A percentile compares a stretch with the other conserved stretches of the same genome.
These are phyloP conservation scores for Cymbopogon citratus DNA, from an alignment of 176 grass and related monocot genomes.

Conservation along the genomic window DNA sequence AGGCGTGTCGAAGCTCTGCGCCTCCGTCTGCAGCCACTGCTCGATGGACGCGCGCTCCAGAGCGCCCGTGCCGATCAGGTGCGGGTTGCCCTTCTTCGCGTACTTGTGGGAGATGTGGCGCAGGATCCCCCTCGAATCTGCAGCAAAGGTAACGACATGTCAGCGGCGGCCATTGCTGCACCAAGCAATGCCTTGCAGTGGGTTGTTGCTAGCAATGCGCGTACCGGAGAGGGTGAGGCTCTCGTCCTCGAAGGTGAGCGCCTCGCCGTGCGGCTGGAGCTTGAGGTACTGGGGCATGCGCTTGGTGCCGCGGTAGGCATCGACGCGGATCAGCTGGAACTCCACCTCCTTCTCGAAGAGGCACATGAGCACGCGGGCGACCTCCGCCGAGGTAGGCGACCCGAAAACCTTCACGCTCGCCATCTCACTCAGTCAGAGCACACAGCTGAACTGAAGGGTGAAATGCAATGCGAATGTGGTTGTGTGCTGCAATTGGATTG, in stretches of 20 bases:
- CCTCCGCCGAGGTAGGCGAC: constrained; percentile 75
- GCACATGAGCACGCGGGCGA: constrained; percentile 84
- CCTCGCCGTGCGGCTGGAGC: constrained; percentile 76
- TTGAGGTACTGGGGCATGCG: constrained; percentile 93
- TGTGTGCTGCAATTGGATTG: neutral
- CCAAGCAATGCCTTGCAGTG: no score
- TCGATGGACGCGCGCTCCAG: constrained; percentile 90
- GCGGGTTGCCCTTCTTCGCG: constrained; percentile 53
- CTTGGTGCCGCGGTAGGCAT: constrained; percentile 60
- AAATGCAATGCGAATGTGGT: neutral
- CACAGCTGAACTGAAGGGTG: neutral
- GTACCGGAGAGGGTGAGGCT: constrained; percentile 66
- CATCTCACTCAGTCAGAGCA: constrained; percentile 14
- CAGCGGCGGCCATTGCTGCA: neutral
- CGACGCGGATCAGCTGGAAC: constrained; percentile 92
- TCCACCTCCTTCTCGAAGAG: constrained; percentile 96
- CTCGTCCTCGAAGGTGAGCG: constrained; percentile 93
- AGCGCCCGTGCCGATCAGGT: constrained; percentile 66
- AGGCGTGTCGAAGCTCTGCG: constrained; percentile 79
- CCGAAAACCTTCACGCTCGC: constrained; percentile 81
- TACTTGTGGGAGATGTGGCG: constrained; percentile 79
- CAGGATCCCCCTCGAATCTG: constrained; percentile 81
- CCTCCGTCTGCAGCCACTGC: constrained; percentile 96
- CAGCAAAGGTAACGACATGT: neutral
- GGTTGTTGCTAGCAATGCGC: neutral